phyloP scores from a whole-genome alignment of 1,284 basidiomycete species.

The Fomitopsis pinicola region DNA sequence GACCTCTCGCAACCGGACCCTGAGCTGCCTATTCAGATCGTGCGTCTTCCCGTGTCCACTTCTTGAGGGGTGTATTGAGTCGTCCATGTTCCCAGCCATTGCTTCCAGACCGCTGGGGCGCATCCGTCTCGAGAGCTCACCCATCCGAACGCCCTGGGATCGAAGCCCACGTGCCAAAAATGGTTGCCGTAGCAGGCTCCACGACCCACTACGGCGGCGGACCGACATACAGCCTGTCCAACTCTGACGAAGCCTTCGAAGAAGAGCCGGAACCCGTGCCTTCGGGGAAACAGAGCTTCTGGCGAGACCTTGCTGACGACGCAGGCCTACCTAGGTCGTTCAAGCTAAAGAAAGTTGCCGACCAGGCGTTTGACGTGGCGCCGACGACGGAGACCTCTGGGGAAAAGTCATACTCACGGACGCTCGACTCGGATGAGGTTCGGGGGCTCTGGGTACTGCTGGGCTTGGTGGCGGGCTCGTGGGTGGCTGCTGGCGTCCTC shows the following conservation, averaged over 20 bases:
- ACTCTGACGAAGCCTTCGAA: background rate
- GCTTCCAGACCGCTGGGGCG: conserved; percentile 71
- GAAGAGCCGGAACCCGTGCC: conserved; percentile 8
- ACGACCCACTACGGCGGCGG: conserved; percentile 62
- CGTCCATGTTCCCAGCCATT: conserved; percentile 47
- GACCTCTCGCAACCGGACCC: conserved; percentile 41
- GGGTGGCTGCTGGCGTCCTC: conserved; percentile 42
- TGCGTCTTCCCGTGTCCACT: conserved; percentile 33
- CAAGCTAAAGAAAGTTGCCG: conserved; percentile 14
- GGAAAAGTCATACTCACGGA: conserved; percentile 34
- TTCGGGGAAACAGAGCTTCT: conserved; percentile 17
- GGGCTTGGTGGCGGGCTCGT: conserved; percentile 50
- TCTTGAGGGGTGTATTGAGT: background rate
- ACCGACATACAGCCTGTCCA: conserved; percentile 52
- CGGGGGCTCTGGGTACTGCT: conserved; percentile 50
- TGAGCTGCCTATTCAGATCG: conserved; percentile 51
- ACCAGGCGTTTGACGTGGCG: conserved; percentile 15
- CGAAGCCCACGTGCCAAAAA: conserved; percentile 48
- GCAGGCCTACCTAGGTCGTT: conserved; percentile 33
- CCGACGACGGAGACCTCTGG: conserved; percentile 22
- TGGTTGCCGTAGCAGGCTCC: conserved; percentile 68
- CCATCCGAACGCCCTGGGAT: conserved; percentile 19
- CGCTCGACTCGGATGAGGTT: conserved; percentile 48
- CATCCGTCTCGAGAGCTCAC: conserved; percentile 36
- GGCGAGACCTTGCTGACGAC: conserved; percentile 33